Evolutionary conservation across 2,329 filamentous ascomycete species (phyloP).

Genomic region (Penicillium psychrosexuale): DNA sequence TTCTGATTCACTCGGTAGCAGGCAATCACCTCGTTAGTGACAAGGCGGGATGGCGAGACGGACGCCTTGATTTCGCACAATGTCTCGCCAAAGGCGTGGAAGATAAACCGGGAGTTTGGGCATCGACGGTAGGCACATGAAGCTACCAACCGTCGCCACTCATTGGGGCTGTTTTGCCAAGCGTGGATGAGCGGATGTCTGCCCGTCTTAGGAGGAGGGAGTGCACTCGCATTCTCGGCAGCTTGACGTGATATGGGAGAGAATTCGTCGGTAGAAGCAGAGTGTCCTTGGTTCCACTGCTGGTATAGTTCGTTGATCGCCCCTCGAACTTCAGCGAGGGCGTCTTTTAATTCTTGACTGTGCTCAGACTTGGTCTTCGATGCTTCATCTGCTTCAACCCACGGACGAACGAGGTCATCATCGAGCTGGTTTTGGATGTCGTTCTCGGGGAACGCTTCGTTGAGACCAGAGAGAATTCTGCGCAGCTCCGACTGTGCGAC

Average conservation of each 20-base stretch:
- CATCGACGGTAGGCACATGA: conserved; percentile 35
- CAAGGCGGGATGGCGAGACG: conserved; percentile 22
- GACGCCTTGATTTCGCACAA: conserved; percentile 35
- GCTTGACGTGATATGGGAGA: conserved; percentile 25
- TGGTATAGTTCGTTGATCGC: conserved; percentile 19
- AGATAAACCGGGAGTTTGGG: conserved; percentile 23
- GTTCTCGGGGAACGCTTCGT: conserved; percentile 25
- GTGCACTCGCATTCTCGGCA: conserved; percentile 27
- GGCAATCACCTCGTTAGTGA: conserved; percentile 28
- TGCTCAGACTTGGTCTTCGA: conserved; percentile 19
- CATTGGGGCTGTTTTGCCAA: conserved; percentile 33
- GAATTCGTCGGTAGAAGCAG: conserved; percentile 16
- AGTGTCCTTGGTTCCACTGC: conserved; percentile 20
- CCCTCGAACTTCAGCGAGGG: conserved; percentile 18
- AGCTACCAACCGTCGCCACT: conserved; percentile 38
- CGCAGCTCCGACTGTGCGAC: conserved; percentile 35
- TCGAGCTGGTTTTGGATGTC: conserved; percentile 26
- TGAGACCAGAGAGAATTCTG: conserved; percentile 32
- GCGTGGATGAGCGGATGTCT: conserved; percentile 35
- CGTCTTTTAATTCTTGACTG: conserved; percentile 15
- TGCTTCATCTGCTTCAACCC: conserved; percentile 24
- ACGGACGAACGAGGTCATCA: conserved; percentile 35
- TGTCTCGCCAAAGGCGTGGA: conserved; percentile 35
- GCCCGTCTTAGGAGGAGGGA: conserved; percentile 30
- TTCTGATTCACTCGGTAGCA: conserved; percentile 35